Conservation (phyloP, 2,329 filamentous ascomycete species). For the Colletotrichum plurivorum region DNA sequence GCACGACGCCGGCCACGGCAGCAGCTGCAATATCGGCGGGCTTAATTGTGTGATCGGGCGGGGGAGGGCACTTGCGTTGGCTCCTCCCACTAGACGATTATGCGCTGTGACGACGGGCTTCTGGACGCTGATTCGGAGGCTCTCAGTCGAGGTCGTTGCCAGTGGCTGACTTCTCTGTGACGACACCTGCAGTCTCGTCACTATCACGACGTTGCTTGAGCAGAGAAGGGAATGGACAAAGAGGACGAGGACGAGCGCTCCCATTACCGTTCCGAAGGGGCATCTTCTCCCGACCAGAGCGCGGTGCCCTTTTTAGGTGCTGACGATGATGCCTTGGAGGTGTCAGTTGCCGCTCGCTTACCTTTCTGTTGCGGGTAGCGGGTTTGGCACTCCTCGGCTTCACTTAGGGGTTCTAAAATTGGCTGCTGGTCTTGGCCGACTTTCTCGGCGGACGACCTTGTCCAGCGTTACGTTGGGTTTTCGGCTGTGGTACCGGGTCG, state of each 20-base stretch:
- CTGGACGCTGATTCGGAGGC: slow-evolving; percentile 8
- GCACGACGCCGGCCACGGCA: slow-evolving; percentile 11
- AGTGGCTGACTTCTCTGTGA: slow-evolving; percentile 14
- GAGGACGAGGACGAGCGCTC: neutral
- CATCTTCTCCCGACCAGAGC: neutral
- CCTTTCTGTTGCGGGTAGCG: neutral
- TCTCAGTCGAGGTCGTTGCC: neutral
- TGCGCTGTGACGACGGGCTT: slow-evolving; percentile 31
- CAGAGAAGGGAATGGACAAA: too few species aligned
- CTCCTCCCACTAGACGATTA: neutral
- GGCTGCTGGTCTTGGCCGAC: slow-evolving; percentile 7
- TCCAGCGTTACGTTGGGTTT: neutral
- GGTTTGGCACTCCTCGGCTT: slow-evolving; percentile 13
- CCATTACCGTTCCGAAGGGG: neutral
- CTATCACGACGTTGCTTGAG: slow-evolving; percentile 22
- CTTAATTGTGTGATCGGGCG: slow-evolving; percentile 26
- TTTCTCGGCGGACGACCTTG: neutral
- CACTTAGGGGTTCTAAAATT: slow-evolving; percentile 6
- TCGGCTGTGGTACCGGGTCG: neutral
- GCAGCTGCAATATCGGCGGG: slow-evolving; percentile 29
- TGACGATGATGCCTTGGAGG: slow-evolving; percentile 25
- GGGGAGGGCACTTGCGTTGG: neutral
- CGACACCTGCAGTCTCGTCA: slow-evolving; percentile 24
- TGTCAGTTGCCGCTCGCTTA: slow-evolving; percentile 30
- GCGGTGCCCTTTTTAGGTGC: slow-evolving; percentile 11